phyloP scores from a whole-genome alignment of 1,284 basidiomycete species.

The Pulveroboletus sp. region DNA sequence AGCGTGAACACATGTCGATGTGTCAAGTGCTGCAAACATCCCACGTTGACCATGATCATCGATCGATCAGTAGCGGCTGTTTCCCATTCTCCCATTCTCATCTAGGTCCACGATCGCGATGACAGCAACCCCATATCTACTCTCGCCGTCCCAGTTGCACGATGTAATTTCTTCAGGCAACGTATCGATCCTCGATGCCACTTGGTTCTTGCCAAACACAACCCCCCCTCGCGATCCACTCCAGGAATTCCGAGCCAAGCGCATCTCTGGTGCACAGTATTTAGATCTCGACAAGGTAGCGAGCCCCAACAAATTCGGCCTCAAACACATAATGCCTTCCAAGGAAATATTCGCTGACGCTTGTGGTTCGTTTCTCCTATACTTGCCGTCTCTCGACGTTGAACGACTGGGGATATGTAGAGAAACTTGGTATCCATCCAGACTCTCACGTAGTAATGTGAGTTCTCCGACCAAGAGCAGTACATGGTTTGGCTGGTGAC shows the following conservation, averaged over 20 bases:
- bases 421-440: constrained; percentile 72
- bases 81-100: not conserved
- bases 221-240: constrained; percentile 63
- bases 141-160: constrained; percentile 53
- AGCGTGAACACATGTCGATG: too few species aligned
- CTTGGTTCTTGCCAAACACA: constrained; percentile 91
- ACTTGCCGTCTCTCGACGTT: constrained; percentile 3
- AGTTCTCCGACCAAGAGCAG: constrained; percentile 31
- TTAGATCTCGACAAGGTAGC: constrained; percentile 85
- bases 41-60: constrained; percentile 3
- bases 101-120: constrained; percentile 38
- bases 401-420: constrained; percentile 47
- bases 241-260: constrained; percentile 65
- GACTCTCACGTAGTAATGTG: constrained; percentile 83
- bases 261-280: constrained; percentile 76
- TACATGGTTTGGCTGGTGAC: too few species aligned
- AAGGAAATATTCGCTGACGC: constrained; percentile 74
- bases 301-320: constrained; percentile 65
- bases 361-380: constrained; percentile 59
- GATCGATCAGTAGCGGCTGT: too few species aligned
- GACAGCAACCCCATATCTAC: constrained; percentile 45
- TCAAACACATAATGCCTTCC: constrained; percentile 94
- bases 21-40: too few species aligned
- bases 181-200: constrained; percentile 69
- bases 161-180: constrained; percentile 37